A percentile compares a stretch with the other conserved stretches of the same genome.
Evolutionary conservation across 257 asterid species (phyloP).

Genomic region (Salvia rosmarinus): DNA sequence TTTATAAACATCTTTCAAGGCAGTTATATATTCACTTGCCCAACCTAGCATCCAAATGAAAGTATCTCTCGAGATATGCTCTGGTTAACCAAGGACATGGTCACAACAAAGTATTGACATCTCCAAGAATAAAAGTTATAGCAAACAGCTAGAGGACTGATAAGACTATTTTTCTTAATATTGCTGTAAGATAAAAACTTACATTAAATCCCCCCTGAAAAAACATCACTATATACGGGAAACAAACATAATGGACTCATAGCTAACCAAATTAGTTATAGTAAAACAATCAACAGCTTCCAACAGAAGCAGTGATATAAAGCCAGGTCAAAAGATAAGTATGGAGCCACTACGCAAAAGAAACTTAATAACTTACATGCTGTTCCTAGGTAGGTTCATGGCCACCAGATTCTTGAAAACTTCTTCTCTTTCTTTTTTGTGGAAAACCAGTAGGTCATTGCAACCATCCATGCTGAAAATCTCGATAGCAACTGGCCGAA

Average conservation of each 20-base stretch:
- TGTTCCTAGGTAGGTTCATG: conserved; percentile 97
- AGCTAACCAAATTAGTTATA: conserved; percentile 1
- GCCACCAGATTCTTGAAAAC: conserved; percentile 91
- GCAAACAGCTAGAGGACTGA: not conserved
- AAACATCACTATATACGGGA: conserved; percentile 9
- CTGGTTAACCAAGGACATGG: not conserved
- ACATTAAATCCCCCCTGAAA: not conserved
- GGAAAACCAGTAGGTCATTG: conserved; percentile 97
- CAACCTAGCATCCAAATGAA: not conserved
- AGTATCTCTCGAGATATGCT: not conserved
- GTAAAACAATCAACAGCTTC: conserved; percentile 7
- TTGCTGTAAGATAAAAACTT: not conserved
- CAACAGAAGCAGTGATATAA: not conserved
- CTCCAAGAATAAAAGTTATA: conserved; percentile 3
- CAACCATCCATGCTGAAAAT: conserved; percentile 99
- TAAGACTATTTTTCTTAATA: not conserved
- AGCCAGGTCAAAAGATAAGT: conserved; percentile 15
- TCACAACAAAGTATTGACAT: not conserved
- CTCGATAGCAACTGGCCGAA: conserved; percentile 99
- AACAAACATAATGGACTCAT: conserved; percentile 13
- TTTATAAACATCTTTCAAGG: not conserved
- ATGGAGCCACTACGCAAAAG: conserved; percentile 24
- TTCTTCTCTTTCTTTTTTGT: conserved; percentile 94
- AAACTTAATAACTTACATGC: conserved; percentile 73
- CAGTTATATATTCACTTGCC: not conserved